phyloP scores from a whole-genome alignment of 2,329 filamentous ascomycete genomes.

The Aureobasidium vineae region DNA sequence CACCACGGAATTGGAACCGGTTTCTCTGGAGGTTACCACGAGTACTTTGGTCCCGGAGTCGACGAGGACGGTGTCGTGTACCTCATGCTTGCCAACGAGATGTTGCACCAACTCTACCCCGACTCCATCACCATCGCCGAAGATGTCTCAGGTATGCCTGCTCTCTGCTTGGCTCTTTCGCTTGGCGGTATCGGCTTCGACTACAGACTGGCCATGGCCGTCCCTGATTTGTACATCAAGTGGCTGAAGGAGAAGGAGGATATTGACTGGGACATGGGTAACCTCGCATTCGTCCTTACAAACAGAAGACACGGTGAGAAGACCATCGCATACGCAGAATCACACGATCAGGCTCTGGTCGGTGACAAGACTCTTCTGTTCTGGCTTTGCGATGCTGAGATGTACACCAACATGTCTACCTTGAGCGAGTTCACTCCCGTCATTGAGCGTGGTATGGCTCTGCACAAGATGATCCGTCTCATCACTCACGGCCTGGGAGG shows the following conservation, averaged over 20 bases:
- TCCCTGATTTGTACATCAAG: constrained; percentile 99
- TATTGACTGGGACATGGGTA: constrained; percentile 84
- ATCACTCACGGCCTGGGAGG: constrained; percentile 88
- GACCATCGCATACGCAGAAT: constrained; percentile 96
- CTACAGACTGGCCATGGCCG: constrained; percentile 94
- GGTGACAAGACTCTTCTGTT: constrained; percentile 97
- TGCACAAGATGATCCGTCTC: constrained; percentile 97
- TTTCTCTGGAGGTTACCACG: constrained; percentile 96
- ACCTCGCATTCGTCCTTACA: constrained; percentile 80
- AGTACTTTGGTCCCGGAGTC: constrained; percentile 87
- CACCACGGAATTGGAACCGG: constrained; percentile 98
- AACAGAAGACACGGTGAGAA: constrained; percentile 96
- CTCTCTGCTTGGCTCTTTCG: constrained; percentile 80
- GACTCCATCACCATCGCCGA: constrained; percentile 89
- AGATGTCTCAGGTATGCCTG: constrained; percentile 98
- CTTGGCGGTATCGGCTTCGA: constrained; percentile 94
- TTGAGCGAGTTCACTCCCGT: constrained; percentile 79
- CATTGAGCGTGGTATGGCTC: constrained; percentile 84
- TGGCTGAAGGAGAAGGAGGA: constrained; percentile 92
- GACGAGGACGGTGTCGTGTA: constrained; percentile 95
- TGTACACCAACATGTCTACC: constrained; percentile 97
- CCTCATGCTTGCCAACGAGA: constrained; percentile 92
- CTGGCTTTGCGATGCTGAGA: constrained; percentile 94
- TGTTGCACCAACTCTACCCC: constrained; percentile 89
- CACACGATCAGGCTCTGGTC: constrained; percentile 94